phyloP scores from a whole-genome alignment of 306 rosid genomes.

The Corylus avellana region DNA sequence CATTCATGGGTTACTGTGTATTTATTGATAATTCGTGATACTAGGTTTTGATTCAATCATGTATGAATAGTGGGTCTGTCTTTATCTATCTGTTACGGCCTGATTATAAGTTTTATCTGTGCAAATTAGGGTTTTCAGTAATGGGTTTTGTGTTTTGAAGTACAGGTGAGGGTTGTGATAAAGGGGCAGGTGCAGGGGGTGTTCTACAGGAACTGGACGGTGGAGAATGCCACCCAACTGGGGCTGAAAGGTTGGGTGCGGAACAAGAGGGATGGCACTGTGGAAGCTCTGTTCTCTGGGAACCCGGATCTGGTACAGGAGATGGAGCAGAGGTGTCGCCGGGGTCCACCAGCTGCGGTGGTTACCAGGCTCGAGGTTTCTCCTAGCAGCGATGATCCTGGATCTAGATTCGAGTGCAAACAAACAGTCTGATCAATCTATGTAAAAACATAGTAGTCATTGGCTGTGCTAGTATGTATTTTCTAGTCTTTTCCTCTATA shows the following conservation, averaged over 20 bases:
- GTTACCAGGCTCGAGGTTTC: constrained; percentile 70
- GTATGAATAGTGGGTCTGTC: not conserved
- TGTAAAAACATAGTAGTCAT: not conserved
- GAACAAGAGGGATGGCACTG: constrained; percentile 57
- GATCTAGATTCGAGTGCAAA: constrained; percentile 58
- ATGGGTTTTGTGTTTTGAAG: constrained; percentile 12
- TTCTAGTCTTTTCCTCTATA: not conserved
- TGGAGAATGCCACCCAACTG: constrained; percentile 44
- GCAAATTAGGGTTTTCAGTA: not conserved
- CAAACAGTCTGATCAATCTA: constrained; percentile 51
- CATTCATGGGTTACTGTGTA: not conserved
- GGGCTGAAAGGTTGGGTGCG: constrained; percentile 62
- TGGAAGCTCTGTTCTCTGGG: constrained; percentile 60
- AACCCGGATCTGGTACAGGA: constrained; percentile 45
- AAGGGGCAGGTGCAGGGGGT: constrained; percentile 87
- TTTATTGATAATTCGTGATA: not conserved
- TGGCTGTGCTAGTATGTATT: constrained; percentile 12
- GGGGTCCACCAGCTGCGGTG: constrained; percentile 71
- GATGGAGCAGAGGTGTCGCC: constrained; percentile 88
- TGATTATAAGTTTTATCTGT: not conserved
- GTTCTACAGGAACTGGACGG: constrained; percentile 57
- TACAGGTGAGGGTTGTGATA: constrained; percentile 84
- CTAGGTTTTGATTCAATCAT: constrained; percentile 4
- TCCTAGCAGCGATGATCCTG: constrained; percentile 62
- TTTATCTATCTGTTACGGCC: not conserved